Base-by-base conservation (phyloP, 352 stramenopile genomes). In the Globisporangium paddicum region DNA sequence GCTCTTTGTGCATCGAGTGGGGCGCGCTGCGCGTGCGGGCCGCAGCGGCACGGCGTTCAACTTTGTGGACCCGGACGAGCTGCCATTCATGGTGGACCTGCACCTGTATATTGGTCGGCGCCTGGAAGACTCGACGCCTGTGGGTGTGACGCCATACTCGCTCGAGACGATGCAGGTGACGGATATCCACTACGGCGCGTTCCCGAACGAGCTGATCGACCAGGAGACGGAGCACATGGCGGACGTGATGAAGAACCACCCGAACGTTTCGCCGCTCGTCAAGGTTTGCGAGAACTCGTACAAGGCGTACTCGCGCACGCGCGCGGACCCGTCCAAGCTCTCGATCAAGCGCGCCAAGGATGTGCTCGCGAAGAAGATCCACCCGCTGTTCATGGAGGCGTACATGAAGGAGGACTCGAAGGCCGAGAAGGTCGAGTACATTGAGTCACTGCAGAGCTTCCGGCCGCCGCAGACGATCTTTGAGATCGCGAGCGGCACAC, bases 1-100 rank as follows among this genome's bases (percentile, higher is more conserved):
- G 79, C 79, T 97, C 23, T 97, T 96, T 64, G 88, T 99, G 28
- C 97, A 99, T 92, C 86, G 97, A 50, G 93, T 96, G 46, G 96
- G 97, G 67, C 95, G 97, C 66, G 97, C 96, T 30, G 97, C 96
- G 4, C 83, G 97, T 75, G 95, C 97, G n/a, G 96, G 96, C 21
- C 82, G 96, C 35, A 96, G 86, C 59, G 96, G 96, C 65, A 96
- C 90, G 44, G 97, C 96, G 30, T 98, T 98, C 71, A 98, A 79
- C 69, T 87, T 99, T 64, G 95, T 99, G 14, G 97, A 99, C 62
- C 96, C 96, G 19, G 96, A 99, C 60, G 98, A 99, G 69, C 73
- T 98, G 49, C 94, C 97, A 13, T 99, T 99, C 75, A 98, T 99
- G 92, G 88, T 99, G 23, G 98, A 99, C 70, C 63, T 99, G 35